Conservation (phyloP, 495 filamentous ascomycete species). For the Penicillium coprophilum region DNA sequence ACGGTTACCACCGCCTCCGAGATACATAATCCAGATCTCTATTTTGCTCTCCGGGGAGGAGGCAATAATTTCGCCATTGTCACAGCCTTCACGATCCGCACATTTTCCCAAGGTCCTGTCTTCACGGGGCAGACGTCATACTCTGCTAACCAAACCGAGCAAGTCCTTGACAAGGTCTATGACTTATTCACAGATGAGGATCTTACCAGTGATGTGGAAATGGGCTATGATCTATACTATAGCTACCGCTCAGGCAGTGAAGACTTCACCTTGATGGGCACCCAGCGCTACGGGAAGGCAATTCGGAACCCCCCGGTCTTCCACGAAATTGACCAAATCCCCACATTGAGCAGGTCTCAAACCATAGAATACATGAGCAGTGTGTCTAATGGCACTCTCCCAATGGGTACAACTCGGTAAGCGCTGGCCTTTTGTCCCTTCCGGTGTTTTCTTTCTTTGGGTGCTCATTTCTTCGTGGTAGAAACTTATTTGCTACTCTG, state of each 20-base stretch:
- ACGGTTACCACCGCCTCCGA: no score
- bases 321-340: slow-evolving; percentile 10
- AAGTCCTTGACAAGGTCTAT: slow-evolving; percentile 20
- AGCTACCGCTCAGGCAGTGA: slow-evolving; percentile 5
- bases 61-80: no score
- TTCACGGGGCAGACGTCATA: slow-evolving; percentile 9
- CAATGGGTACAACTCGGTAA: slow-evolving; percentile 16
- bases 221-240: slow-evolving; percentile 20
- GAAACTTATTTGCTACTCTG: slow-evolving; percentile 18
- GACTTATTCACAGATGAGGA: slow-evolving; percentile 7
- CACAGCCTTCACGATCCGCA: not conserved
- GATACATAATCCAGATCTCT: no score
- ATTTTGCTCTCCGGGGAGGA: no score
- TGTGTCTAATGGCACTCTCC: not conserved
- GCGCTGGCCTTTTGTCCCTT: not conserved
- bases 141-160: slow-evolving; percentile 6
- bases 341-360: slow-evolving; percentile 8
- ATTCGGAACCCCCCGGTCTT: slow-evolving; percentile 14
- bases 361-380: slow-evolving; percentile 7
- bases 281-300: slow-evolving; percentile 17
- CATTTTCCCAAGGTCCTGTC: slow-evolving; percentile 15
- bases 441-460: no score
- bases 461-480: slow-evolving; percentile 1
- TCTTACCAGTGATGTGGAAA: slow-evolving; percentile 13
- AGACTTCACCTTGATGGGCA: slow-evolving; percentile 8